Base-by-base conservation (phyloP, 495 filamentous ascomycete species). In the Aspergillus diversus region DNA sequence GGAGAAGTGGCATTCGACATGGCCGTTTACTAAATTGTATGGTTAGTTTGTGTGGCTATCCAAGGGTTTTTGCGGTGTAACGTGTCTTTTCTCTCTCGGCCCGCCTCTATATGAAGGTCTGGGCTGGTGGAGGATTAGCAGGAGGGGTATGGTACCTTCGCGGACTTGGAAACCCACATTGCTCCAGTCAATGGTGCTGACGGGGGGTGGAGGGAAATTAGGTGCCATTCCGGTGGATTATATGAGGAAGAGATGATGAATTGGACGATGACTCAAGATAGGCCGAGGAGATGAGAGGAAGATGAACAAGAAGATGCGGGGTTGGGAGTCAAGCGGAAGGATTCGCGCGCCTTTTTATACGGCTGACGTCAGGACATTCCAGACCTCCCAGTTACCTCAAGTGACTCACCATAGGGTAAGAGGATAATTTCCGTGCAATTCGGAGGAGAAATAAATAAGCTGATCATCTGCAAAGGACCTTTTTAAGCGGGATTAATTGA, bases 81-180 rank as follows among this genome's bases (percentile, higher is more conserved):
- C 1, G 21, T 1, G 21, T 27, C 21, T 27, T 27, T 27, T 27
- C 21, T 2, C 2, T 27, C 2, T 27, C 21, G 2, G 1, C 21
- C 21, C 21, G 21, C 21, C 21, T 27, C 21, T 27, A 27, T 27
- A 27, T 39, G 37, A 39, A 8, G 37, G 13, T 8, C 31, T 55
- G 46, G 52, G 4, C 17, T 39, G 56, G 46, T 46, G 42, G 39
- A 51, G 33, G 21, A 27, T 27, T 39, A 37, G 12, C 1, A 27
- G 32, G 42, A n/a, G 31, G 39, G 33, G 51, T n/a, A 33, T 11
- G 77, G 56, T 80, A 90, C 92, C 91, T 83, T 97, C 92, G 52
- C 92, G 91, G 58, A 97, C 88, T 71, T 85, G 85, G 80, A 98
- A 98, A 60, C 94, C 94, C 49, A 98, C 83, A 72, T 97, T 87